A percentile compares a stretch with the other conserved stretches of the same genome.
Evolutionary conservation across 2,329 filamentous ascomycete genomes (phyloP).

Genomic region (Magnaporthiopsis poae): DNA sequence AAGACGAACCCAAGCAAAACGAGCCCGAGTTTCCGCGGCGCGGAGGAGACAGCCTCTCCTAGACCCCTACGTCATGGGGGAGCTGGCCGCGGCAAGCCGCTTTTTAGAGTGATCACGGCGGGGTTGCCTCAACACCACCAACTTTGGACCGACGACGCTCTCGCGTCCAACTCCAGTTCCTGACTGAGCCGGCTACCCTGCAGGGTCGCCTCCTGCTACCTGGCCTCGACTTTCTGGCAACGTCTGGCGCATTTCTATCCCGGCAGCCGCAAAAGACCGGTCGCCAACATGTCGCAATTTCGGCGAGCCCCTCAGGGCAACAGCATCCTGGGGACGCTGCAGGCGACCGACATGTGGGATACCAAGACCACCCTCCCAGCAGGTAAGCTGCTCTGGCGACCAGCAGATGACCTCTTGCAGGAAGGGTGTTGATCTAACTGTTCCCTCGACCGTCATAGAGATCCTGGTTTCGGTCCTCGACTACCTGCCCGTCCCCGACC

Average conservation of each 20-base stretch:
- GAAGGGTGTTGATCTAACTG: neutral
- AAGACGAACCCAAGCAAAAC: neutral
- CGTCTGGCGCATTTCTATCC: neutral
- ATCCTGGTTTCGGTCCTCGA: conserved; percentile 82
- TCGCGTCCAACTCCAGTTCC: neutral
- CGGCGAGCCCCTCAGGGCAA: conserved; percentile 19
- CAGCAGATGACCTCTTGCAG: neutral
- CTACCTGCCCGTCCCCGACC: conserved; percentile 74
- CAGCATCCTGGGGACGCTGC: conserved; percentile 65
- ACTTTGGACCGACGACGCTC: neutral
- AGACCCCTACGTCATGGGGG: neutral
- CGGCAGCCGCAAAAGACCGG: neutral
- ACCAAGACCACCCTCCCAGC: conserved; percentile 72
- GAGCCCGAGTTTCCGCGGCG: neutral
- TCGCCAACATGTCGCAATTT: conserved; percentile 7
- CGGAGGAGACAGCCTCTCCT: neutral
- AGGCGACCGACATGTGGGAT: conserved; percentile 70
- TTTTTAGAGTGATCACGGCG: neutral
- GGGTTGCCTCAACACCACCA: neutral
- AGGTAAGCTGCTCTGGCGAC: conserved; percentile 39
- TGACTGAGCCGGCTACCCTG: no score
- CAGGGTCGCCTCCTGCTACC: neutral
- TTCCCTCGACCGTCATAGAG: conserved; percentile 42
- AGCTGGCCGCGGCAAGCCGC: neutral
- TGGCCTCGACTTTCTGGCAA: neutral